Evolutionary conservation across 306 rosid genomes (phyloP).

Genomic region (Parietaria judaica): DNA sequence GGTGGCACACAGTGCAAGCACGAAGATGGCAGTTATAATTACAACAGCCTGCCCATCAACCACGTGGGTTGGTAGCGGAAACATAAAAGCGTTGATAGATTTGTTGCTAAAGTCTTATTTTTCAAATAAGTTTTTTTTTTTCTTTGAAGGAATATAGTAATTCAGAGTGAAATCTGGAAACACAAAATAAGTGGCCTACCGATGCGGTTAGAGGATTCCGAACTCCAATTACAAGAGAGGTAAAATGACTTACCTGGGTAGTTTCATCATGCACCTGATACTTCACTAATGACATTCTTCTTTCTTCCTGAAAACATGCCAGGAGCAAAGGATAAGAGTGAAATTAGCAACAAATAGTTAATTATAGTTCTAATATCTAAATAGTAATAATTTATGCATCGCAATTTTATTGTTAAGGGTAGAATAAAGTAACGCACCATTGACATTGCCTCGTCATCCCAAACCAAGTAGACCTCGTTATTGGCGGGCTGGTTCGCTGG

Average conservation of each 20-base stretch:
- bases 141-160: constrained; percentile 5
- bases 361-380: no score
- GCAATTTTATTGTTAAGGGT: not conserved
- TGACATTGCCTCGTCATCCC: constrained; percentile 99
- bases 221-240: constrained; percentile 56
- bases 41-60: constrained; percentile 43
- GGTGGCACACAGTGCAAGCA: constrained; percentile 62
- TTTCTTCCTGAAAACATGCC: constrained; percentile 75
- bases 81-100: constrained; percentile 23
- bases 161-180: constrained; percentile 28
- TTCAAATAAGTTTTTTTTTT: not conserved
- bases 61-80: constrained; percentile 37
- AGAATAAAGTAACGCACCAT: constrained; percentile 51
- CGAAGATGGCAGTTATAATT: constrained; percentile 43
- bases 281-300: constrained; percentile 83
- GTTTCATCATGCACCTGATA: constrained; percentile 99
- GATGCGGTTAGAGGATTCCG: constrained; percentile 68
- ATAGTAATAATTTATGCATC: no score
- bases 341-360: constrained; percentile 4
- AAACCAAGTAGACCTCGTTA: constrained; percentile 92
- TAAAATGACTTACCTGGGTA: constrained; percentile 99
- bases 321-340: constrained; percentile 2
- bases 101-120: constrained; percentile 19
- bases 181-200: constrained; percentile 61
- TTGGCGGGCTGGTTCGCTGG: constrained; percentile 76